phyloP scores from a whole-genome alignment of 2,329 filamentous ascomycete species.

The Penicillium griseofulvum region DNA sequence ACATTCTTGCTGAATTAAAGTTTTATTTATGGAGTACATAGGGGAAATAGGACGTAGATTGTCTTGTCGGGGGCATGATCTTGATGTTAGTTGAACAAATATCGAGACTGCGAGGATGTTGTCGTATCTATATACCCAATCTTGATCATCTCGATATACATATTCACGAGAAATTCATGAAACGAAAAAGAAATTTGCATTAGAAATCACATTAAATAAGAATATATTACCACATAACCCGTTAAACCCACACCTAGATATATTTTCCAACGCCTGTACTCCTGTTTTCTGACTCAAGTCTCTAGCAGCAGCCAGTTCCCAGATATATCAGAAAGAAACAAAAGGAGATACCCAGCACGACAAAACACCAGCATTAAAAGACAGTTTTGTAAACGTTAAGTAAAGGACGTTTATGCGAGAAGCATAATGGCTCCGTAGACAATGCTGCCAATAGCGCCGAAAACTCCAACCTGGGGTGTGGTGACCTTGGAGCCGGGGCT shows the following conservation, averaged over 20 bases:
- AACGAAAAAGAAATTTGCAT: neutral
- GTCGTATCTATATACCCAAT: no score
- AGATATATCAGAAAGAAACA: neutral
- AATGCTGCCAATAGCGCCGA: constrained; percentile 4
- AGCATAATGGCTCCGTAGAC: constrained; percentile 23
- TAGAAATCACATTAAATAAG: constrained; percentile 17
- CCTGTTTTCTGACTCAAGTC: neutral
- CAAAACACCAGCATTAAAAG: constrained; percentile 12
- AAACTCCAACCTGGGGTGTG: constrained; percentile 16
- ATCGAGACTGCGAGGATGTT: no score
- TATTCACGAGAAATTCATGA: no score
- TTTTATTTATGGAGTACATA: no score
- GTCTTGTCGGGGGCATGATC: no score
- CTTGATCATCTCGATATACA: no score
- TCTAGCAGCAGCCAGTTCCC: constrained; percentile 8
- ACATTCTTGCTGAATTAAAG: no score
- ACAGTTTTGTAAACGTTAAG: constrained; percentile 8
- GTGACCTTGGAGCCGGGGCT: constrained; percentile 30
- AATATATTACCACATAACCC: constrained; percentile 6
- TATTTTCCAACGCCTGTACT: constrained; percentile 14
- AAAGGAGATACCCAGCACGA: neutral
- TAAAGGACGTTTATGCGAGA: constrained; percentile 23
- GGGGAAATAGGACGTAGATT: no score
- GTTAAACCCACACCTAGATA: constrained; percentile 4
- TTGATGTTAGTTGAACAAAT: no score